phyloP scores from a whole-genome alignment of 148 eudicot species.

The Nepenthes gracilis region DNA sequence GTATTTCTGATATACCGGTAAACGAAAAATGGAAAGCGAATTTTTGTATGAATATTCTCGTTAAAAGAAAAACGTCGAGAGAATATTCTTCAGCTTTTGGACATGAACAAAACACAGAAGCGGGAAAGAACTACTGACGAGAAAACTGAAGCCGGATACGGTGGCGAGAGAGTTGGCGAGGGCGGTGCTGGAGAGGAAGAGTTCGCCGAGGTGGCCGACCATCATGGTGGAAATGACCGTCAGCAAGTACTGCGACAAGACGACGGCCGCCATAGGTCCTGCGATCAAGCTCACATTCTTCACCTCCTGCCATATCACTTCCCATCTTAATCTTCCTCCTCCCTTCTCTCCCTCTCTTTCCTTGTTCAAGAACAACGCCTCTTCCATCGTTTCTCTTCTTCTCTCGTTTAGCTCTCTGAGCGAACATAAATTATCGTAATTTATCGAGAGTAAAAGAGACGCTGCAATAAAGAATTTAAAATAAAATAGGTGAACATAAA shows the following conservation, averaged over 20 bases:
- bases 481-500: no score
- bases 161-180: conserved; percentile 40
- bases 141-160: conserved; percentile 33
- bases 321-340: conserved; percentile 7
- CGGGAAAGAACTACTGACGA: conserved; percentile 8
- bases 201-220: conserved; percentile 56
- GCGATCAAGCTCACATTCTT: conserved; percentile 26
- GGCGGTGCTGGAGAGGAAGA: conserved; percentile 45
- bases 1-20: no score
- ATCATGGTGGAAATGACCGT: conserved; percentile 33
- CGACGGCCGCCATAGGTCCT: conserved; percentile 35
- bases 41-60: no score
- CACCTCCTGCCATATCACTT: conserved; percentile 18
- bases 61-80: no score
- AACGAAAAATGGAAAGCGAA: background rate
- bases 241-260: conserved; percentile 21
- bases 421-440: no score
- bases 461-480: no score
- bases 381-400: no score
- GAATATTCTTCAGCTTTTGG: no score
- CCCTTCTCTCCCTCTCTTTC: no score
- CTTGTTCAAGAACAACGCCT: no score
- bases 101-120: background rate
- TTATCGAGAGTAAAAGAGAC: no score
- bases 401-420: background rate